Evolutionary conservation across 805 yeast species (phyloP), one percentile per base, ranked within the genome.

Genomic region (Sugiyamaella chiloensis): DNA sequence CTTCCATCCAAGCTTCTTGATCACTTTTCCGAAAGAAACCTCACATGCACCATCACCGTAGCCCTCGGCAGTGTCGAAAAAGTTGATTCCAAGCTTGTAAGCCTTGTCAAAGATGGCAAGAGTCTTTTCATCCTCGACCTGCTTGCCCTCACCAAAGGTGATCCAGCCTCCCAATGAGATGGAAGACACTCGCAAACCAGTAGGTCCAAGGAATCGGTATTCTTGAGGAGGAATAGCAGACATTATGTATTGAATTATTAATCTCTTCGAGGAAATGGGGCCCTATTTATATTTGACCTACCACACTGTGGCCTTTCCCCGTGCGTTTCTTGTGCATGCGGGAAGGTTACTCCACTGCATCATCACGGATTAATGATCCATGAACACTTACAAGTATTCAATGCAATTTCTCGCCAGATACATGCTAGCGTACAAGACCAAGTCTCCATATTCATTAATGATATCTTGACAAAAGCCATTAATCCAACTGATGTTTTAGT

Each of bases 121-220:
- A 14, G 64, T 59, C 49, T 45, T 42, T n/a, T 53, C 54, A 44
- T 59, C 60, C 19, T 55, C 55, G 16, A 58, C 54, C 47, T 51
- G 54, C 39, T 46, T 48, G 16, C 60, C 60, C 19, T 58, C 60
- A 24, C 57, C 60, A 47, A 48, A 58, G 37, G 64, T 62, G 47
- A 62, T 44, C 66, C 66, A 62, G 14, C 65, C 64, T n/a, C 66
- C 66, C 21, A 56, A 52, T 19, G 65, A 60, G 41, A 62, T 55
- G n/a, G 59, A 58, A 8, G 66, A 62, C 34, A 62, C 66, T 48
- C 61, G 46, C 19, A 62, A 57, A 21, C 66, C 66, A 16, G 66
- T 51, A 37, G 56, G 56, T 14, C 66, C 66, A 24, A 62, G 59
- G 50, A 59, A 59, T 35, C 66, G 63, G 54, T 59, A 62, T 32